Percentiles rank a stretch among this genome's conserved stretches.
These are phyloP conservation scores for Penicillium flavigenum DNA, from an alignment of 495 filamentous ascomycete species.

Conservation along the genomic window DNA sequence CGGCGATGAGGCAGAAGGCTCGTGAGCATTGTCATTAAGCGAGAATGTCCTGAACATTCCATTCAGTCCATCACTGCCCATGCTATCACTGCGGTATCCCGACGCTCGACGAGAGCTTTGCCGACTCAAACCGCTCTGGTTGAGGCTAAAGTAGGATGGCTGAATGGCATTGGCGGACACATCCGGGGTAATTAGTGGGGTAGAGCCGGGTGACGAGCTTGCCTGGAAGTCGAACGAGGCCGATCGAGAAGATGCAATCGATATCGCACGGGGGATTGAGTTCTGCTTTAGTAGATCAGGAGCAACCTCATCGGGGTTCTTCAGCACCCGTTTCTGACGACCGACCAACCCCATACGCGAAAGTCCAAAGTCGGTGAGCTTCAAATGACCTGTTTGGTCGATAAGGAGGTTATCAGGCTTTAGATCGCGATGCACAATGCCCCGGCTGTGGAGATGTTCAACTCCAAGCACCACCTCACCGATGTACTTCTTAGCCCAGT, in stretches of 20 bases:
- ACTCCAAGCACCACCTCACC: conserved; percentile 94
- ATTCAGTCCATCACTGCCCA: conserved; percentile 79
- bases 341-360: conserved; percentile 97
- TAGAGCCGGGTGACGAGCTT: conserved; percentile 72
- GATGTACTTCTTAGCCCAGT: conserved; percentile 96
- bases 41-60: conserved; percentile 83
- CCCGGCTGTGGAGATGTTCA: conserved; percentile 89
- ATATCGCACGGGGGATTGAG: conserved; percentile 80
- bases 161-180: conserved; percentile 62
- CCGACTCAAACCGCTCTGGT: conserved; percentile 61
- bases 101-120: conserved; percentile 80
- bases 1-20: conserved; percentile 32
- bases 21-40: conserved; percentile 59
- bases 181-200: conserved; percentile 87
- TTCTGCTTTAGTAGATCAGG: conserved; percentile 92
- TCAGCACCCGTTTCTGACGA: conserved; percentile 88
- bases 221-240: conserved; percentile 91
- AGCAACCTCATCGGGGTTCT: conserved; percentile 74
- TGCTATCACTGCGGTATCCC: conserved; percentile 87
- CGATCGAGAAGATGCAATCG: conserved; percentile 89
- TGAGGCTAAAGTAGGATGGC: conserved; percentile 91
- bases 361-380: conserved; percentile 95
- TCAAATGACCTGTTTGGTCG: conserved; percentile 93
- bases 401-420: conserved; percentile 98
- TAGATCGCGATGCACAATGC: conserved; percentile 93